These are phyloP conservation scores for Gardenia jasminoides DNA, from an alignment of 257 asterid genomes.

Conservation along the genomic window DNA sequence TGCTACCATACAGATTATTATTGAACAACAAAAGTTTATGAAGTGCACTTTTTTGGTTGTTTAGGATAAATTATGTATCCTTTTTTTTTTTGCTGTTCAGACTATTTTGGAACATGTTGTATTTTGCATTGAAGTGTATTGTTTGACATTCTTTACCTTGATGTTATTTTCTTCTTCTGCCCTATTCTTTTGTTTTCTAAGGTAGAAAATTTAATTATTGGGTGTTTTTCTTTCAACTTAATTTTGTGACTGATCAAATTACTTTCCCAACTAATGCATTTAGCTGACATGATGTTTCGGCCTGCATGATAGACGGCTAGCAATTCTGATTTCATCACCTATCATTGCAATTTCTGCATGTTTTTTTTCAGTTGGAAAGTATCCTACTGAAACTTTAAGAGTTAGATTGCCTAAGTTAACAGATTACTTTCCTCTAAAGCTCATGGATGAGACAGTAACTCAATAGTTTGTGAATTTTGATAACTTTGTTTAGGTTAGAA, in stretches of 20 bases:
- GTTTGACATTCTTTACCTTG: too few species aligned
- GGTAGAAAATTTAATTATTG: too few species aligned
- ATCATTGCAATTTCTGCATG: neutral
- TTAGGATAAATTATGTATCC: too few species aligned
- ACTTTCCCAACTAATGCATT: neutral
- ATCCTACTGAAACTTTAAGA: neutral
- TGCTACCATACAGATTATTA: too few species aligned
- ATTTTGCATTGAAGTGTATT: neutral
- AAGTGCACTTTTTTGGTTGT: too few species aligned
- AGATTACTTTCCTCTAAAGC: neutral
- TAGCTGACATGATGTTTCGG: neutral
- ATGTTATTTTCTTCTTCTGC: too few species aligned
- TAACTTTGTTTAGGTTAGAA: neutral
- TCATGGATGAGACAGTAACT: neutral
- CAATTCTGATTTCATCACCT: neutral
- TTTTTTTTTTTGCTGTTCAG: neutral
- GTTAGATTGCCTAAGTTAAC: neutral
- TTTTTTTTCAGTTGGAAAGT: neutral
- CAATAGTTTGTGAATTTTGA: neutral
- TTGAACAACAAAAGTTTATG: neutral
- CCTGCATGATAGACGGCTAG: neutral
- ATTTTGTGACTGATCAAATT: too few species aligned
- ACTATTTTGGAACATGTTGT: neutral
- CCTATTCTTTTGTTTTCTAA: too few species aligned
- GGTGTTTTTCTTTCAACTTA: too few species aligned